phyloP scores from a whole-genome alignment of 2,329 filamentous ascomycete species.

The Fusarium sp. region DNA sequence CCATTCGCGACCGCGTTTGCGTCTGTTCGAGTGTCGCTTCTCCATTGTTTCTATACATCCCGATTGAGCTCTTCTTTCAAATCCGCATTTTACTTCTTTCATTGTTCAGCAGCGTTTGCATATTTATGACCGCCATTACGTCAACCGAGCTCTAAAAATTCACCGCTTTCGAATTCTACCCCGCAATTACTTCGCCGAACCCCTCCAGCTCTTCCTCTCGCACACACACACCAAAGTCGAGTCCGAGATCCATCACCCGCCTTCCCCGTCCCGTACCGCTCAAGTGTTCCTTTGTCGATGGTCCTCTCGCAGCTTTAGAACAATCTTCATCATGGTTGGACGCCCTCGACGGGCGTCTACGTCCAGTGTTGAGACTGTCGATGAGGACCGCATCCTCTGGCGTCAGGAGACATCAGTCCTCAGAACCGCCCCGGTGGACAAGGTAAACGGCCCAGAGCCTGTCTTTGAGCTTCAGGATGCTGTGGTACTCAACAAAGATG shows the following conservation, averaged over 20 bases:
- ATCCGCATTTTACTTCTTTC: not conserved
- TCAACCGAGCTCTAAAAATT: not conserved
- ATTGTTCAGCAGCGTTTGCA: not conserved
- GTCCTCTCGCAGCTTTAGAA: conserved; percentile 8
- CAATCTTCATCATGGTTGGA: conserved; percentile 51
- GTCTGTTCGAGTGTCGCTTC: not conserved
- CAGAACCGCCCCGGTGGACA: conserved; percentile 38
- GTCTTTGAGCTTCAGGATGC: conserved; percentile 68
- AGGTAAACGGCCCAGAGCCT: conserved; percentile 62
- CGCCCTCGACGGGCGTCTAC: conserved; percentile 54
- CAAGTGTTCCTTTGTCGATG: conserved; percentile 25
- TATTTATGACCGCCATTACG: not conserved
- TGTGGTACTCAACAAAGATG: conserved; percentile 63
- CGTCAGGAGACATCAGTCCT: conserved; percentile 49
- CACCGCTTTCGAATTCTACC: not conserved
- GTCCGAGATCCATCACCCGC: not conserved
- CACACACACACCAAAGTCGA: not conserved
- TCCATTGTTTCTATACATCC: not conserved
- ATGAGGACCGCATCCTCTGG: conserved; percentile 49
- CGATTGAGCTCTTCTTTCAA: not conserved
- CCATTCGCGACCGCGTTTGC: conserved; percentile 35
- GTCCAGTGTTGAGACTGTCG: conserved; percentile 55
- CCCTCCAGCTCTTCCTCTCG: not conserved
- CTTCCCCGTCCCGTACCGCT: not conserved
- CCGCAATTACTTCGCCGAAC: not conserved